Evolutionary conservation across 176 grass and related monocot species (phyloP).

Genomic region (bread wheat (Triticum aestivum)): IWGSC_CS_RefSeq_v2.1 NC_057809.1:9439161-9439660

Average conservation of each 20-base stretch:
- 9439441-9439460: background rate
- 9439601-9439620: background rate
- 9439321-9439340: background rate
- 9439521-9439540: background rate
- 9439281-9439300: background rate
- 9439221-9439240: too few relatives aligned
- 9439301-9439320: background rate
- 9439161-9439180: too few relatives aligned
- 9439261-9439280: background rate
- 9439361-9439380: background rate
- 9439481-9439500: background rate
- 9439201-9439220: too few relatives aligned
- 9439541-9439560: background rate
- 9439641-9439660: background rate
- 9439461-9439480: background rate
- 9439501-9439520: background rate
- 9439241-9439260: background rate
- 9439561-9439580: background rate
- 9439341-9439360: background rate
- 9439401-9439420: background rate
- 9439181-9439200: too few relatives aligned
- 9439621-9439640: background rate
- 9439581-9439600: background rate
- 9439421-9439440: background rate
- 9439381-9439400: background rate